Evolutionary conservation across 2,329 filamentous ascomycete genomes (phyloP), one percentile per base, ranked within the genome.

Genomic region (Ceratocystis destructans): DNA sequence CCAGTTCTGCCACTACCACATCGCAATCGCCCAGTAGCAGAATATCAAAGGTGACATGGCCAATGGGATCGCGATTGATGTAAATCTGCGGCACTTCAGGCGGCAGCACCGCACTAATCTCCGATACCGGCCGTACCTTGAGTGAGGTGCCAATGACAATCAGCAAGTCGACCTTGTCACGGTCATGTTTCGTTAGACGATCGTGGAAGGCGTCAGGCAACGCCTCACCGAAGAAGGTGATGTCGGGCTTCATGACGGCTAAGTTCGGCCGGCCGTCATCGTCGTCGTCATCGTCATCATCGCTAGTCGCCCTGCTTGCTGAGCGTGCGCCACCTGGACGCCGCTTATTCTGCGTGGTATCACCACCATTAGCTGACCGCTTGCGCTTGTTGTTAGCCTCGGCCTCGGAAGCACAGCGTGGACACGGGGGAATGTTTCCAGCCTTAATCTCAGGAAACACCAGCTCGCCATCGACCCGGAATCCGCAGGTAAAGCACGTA

Each of bases 11-110:
- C 15, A 97, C 88, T 7, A 97, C 86, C 50, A 91, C 83, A 73
- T 99, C 94, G 76, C 93, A 96, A 74, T 96, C 90, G 45, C 94
- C 94, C n/a, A 97, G 80, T 66, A 99, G 82, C 74, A 96, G 92
- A 70, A 99, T 90, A 75, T 99, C 94, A 71, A 99, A 97, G 74
- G 95, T 90, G 74, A 96, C 89, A 75, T 97, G 93, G 45, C 80
- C 81, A 66, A 96, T 89, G 2, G 90, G 87, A 77, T 89, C 88
- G 70, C 89, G 85, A 20, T 88, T 92, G 71, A 96, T 90, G 76
- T 94, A 96, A 69, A 96, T 89, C 76, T 96, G 91, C 5, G 92
- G 92, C 48, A 96, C 85, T 68, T 89, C 76, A n/a, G 84, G 77
- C 1, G 90, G 89, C 55, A 96, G 75, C 71, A 88, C 88, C 45